These are phyloP conservation scores for Microbotryum saponariae DNA, from an alignment of 1,284 basidiomycete species.

Conservation along the genomic window DNA sequence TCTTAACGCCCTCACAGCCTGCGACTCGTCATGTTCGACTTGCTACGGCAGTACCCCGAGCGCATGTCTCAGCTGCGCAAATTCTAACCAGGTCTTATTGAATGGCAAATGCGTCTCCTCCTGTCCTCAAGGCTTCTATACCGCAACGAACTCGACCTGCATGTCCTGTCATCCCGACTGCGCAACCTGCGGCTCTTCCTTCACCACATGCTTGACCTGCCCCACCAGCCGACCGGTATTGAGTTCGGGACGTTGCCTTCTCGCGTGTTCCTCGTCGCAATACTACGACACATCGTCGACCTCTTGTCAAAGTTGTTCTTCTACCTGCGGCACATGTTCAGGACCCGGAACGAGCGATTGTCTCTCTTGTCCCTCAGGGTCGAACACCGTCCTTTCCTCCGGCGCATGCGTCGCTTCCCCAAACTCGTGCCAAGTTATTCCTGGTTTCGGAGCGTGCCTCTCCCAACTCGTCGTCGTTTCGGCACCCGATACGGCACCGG, in stretches of 20 bases:
- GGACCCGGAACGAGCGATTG: constrained; percentile 57
- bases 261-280: constrained; percentile 61
- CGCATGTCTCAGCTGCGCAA: constrained; percentile 63
- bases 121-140: constrained; percentile 63
- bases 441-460: constrained; percentile 66
- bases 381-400: constrained; percentile 52
- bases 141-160: constrained; percentile 52
- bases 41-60: constrained; percentile 54
- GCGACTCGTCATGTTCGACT: constrained; percentile 61
- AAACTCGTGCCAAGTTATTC: constrained; percentile 51
- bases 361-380: constrained; percentile 56
- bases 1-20: constrained; percentile 47
- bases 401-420: constrained; percentile 58
- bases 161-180: constrained; percentile 71
- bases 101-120: constrained; percentile 59
- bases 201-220: constrained; percentile 68
- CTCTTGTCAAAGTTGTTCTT: constrained; percentile 58
- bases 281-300: constrained; percentile 60
- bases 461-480: constrained; percentile 58
- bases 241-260: constrained; percentile 58
- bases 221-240: constrained; percentile 59
- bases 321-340: constrained; percentile 60
- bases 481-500: constrained; percentile 36
- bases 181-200: constrained; percentile 61
- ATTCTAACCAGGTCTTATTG: constrained; percentile 54